Base-by-base conservation (phyloP, 108 stramenopile genomes). In the Stephanodiscus minutulus region DNA sequence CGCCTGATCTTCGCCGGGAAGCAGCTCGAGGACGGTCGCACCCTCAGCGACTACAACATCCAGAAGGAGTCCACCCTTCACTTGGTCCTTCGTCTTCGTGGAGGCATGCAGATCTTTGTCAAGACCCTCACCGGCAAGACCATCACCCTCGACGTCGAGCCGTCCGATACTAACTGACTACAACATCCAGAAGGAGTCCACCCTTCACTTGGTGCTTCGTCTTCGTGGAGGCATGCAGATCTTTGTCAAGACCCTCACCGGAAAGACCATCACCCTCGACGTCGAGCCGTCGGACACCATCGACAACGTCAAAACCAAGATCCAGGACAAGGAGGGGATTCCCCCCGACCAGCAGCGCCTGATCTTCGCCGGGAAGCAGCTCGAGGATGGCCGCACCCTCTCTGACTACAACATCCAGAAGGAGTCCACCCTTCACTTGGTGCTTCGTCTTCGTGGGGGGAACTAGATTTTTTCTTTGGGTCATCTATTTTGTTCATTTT, bases 221-320 rank as follows among this genome's bases (percentile, higher is more conserved):
- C 82, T 94, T 24, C 81, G 90, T 46, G 90, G 91, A 66, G 86
- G 83, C 17, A 74, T 87, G 63, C 78, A 73, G 63, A 63, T 41
- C 48, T 58, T 58, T 35, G 94, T 96, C 11, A 95, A 95, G 87
- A 95, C 90, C 76, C 84, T 95, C 54, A 95, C 94, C 76, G 96
- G 94, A 46, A 97, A 95, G 91, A 97, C 95, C 79, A 97, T 97
- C 85, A 97, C 96, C 15, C 77, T 97, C 36, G 95, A 97, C 77
- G 96, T 97, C 49, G 95, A 48, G 47, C 47, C 47, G 18, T 48
- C 47, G 47, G 47, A 48, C 47, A 48, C 47, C 47, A 48, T 48
- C 18, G 47, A 48, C 18, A 48, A 48, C 18, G 47, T 48, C 47
- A 48, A 48, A 6, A 18, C 47, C 5, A 48, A 48, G 47, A 48